Conservation (phyloP, 1,139 yeast genomes). For the Candida dubliniensis region DNA sequence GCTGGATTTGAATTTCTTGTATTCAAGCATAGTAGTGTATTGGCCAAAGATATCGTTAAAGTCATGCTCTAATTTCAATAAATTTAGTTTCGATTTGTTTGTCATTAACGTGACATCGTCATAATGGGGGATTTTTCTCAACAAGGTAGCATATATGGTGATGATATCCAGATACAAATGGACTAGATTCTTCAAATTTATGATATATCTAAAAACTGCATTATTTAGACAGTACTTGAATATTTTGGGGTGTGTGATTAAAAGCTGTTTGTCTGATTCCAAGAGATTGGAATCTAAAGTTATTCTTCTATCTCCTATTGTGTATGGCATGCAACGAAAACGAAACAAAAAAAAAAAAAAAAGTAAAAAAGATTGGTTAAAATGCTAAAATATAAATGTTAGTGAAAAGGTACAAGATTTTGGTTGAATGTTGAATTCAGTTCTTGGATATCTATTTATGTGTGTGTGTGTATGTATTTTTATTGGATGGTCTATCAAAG, state of each 20-base stretch:
- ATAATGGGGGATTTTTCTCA: constrained; percentile 42
- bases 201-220: constrained; percentile 29
- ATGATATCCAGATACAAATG: constrained; percentile 42
- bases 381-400: neutral
- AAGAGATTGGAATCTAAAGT: constrained; percentile 20
- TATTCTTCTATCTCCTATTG: constrained; percentile 33
- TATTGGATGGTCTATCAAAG: no score
- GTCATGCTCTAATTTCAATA: constrained; percentile 34
- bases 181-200: constrained; percentile 31
- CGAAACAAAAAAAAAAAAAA: neutral
- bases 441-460: no score
- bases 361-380: neutral
- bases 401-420: no score
- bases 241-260: constrained; percentile 29
- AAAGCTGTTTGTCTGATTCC: constrained; percentile 26
- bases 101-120: constrained; percentile 45
- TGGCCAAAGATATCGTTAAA: constrained; percentile 31
- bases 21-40: constrained; percentile 1
- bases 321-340: constrained; percentile 30
- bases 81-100: constrained; percentile 21
- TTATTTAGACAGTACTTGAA: constrained; percentile 38
- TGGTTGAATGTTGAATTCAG: no score
- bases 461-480: no score
- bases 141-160: constrained; percentile 41
- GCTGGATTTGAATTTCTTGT: constrained; percentile 7